Base-by-base conservation (phyloP, 2,329 filamentous ascomycete genomes). In the Ophiostoma novo-ulmi region DNA sequence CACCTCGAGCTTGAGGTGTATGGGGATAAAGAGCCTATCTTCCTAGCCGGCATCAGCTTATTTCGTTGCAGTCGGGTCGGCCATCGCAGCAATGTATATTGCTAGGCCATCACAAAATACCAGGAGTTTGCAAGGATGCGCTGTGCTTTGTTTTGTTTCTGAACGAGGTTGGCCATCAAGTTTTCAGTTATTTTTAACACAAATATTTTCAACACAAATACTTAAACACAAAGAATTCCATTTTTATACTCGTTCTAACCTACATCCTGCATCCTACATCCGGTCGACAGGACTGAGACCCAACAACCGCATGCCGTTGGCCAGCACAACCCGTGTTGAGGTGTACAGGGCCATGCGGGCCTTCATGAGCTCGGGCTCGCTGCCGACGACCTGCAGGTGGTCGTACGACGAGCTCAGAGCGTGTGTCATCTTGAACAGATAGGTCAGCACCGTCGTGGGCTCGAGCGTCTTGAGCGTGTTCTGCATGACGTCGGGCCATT, bases 381-480 rank as follows among this genome's bases (percentile, higher is more conserved):
- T 91, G 70, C 91, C 91, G n/a, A 96, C 87, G 70, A 95, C 91
- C 77, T 91, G 88, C 73, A 96, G 83, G 72, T 92, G 89, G 76
- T 94, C 91, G 80, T 96, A 96, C 78, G 90, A 93, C 70, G 87
- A 89, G 81, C 89, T 93, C 70, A 96, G 80, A 36, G 87, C 83
- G 80, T 96, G 92, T 3, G 91, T 92, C 89, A 96, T 91, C 85
- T 91, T 92, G 84, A 94, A 95, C 64, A 95, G 83, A 78, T 94
- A 93, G 3, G 81, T 81, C 68, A 80, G 74, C 61, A 81, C 79
- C 11, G 79, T 81, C 13, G 84, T 85, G 26, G 92, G 92, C 80
- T 82, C 93, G 31, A 93, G 85, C 0, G 92, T 96, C 83, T 91
- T 92, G 75, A 95, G 83, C 0, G 93, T 94, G 80, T 94, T 94